Evolutionary conservation across 1,139 yeast species (phyloP).

Genomic region (Citeromyces siamensis): DNA sequence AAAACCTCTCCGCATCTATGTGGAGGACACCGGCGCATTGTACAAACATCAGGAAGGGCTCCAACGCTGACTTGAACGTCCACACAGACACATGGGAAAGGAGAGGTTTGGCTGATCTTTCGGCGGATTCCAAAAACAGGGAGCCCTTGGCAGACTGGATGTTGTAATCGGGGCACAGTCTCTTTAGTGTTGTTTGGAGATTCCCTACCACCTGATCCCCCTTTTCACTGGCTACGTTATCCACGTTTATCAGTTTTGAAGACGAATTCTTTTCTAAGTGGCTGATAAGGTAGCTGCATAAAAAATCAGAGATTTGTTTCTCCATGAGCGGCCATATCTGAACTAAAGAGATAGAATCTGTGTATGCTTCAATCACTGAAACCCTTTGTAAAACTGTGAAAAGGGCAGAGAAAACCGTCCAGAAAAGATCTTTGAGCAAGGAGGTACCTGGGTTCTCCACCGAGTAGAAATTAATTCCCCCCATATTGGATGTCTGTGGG

Average conservation of each 20-base stretch:
- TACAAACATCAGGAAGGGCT: constrained; percentile 43
- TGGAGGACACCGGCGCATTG: constrained; percentile 29
- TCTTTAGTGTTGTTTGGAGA: constrained; percentile 33
- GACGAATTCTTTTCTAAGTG: not conserved
- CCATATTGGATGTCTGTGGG: constrained; percentile 19
- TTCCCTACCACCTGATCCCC: constrained; percentile 11
- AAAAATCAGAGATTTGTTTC: constrained; percentile 42
- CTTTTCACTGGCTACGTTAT: constrained; percentile 15
- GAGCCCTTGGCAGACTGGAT: constrained; percentile 7
- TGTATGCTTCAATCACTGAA: constrained; percentile 44
- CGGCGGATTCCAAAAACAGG: constrained; percentile 42
- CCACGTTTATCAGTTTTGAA: too few relatives aligned
- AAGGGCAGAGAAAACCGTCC: constrained; percentile 51
- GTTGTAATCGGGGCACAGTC: constrained; percentile 46
- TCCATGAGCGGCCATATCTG: constrained; percentile 48
- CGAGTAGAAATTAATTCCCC: constrained; percentile 5
- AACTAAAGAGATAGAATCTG: constrained; percentile 24
- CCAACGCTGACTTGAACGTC: constrained; percentile 40
- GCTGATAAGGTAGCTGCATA: constrained; percentile 39
- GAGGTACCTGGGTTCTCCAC: constrained; percentile 38
- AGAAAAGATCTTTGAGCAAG: constrained; percentile 58
- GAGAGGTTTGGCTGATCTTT: constrained; percentile 54
- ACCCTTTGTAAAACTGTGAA: constrained; percentile 61
- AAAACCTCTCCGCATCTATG: constrained; percentile 24
- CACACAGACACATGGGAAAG: constrained; percentile 74